Base-by-base conservation (phyloP, 1,139 yeast species). In the Meyerozyma guilliermondii region DNA sequence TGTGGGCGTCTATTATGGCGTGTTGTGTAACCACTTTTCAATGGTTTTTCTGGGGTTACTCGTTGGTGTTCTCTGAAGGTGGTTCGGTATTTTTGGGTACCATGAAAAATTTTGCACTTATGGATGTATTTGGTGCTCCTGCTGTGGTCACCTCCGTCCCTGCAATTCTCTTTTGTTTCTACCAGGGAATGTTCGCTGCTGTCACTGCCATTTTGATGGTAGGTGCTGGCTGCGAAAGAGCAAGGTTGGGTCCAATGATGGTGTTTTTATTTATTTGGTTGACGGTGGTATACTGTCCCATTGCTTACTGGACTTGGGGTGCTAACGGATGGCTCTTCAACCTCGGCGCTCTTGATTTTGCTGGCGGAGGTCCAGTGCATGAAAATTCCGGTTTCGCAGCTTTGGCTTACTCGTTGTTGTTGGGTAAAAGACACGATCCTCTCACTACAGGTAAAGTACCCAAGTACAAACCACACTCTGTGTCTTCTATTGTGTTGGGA, bases 301-400 rank as follows among this genome's bases (percentile, higher is more conserved):
- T 80, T 62, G 98, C 98, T 13, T 86, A 85, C 71, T 91, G 98
- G 98, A 86, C 95, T 24, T 92, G 98, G 98, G 92, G 91, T 62
- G 76, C 81, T 27, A 78, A 78, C 45, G 98, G 98, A 40, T 92
- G 98, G 98, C 75, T 91, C 50, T 78, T 74, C 44, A 70, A 68
- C 39, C 74, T 91, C 45, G 98, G 98, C 49, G 83, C 89, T 27
- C 77, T 88, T 46, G 98, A 92, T 68, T 92, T 87, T 61, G 98
- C 98, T 31, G 98, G 98, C 56, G 97, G 98, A 59, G 96, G 97
- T 49, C 96, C 98, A 50, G 98, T 92, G 46, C 98, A 92, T 68
- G 88, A 87, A 70, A 74, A 88, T 55, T 87, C 96, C 33, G 98
- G 98, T 52, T 87, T 85, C 54, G 95, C 95, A 57, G 98, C 97